Evolutionary conservation across 2,329 filamentous ascomycete species (phyloP), one percentile per base, ranked within the genome.

Genomic region (Penicillium fuscoglaucum): DNA sequence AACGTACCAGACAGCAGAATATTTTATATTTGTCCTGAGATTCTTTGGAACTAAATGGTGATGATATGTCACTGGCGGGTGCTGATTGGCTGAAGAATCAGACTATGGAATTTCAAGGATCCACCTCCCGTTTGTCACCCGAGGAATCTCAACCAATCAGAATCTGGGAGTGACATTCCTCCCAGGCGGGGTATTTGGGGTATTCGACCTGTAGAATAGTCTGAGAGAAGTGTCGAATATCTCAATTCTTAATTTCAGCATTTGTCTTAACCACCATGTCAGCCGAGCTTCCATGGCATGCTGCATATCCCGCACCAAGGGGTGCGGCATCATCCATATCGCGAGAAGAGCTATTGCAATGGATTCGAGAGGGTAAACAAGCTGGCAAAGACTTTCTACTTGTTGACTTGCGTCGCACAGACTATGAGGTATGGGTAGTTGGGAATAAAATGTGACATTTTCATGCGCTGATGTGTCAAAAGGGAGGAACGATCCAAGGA

Each of bases 401-500:
- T 9, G 71, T 83, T 12, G 80, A 83, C 63, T 64, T 83, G 28
- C 77, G 81, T 40, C 70, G 78, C 17, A 73, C 65, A 4, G 79
- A 83, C 61, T 74, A 75, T 60, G 77, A 80, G 73, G 79, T 82
- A 69, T 37, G 46, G 33, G 12, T 6, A 6, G 33, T 13, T 19
- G 1, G 9, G 41, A 29, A 37, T 15, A 15, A 19, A 26, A 10
- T 39, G 31, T 31, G 46, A 58, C 1, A 10, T 29, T 1, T n/a
- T 40, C 17, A 57, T 28, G 6, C 50, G 26, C 60, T 48, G 24
- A 40, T 19, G 10, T 26, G 44, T 31, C 21, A 9, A 10, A 29
- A 67, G 83, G 86, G 87, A 28, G 86, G 85, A 41, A 87, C 84
- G 0, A 82, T 89, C 55, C 73, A 74, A 9, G 80, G 79, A 2